Percentiles rank a stretch among this genome's conserved stretches.
These are phyloP conservation scores for Plasmodium reichenowi DNA, from an alignment of 169 alveolate species.

Conservation along the genomic window DNA sequence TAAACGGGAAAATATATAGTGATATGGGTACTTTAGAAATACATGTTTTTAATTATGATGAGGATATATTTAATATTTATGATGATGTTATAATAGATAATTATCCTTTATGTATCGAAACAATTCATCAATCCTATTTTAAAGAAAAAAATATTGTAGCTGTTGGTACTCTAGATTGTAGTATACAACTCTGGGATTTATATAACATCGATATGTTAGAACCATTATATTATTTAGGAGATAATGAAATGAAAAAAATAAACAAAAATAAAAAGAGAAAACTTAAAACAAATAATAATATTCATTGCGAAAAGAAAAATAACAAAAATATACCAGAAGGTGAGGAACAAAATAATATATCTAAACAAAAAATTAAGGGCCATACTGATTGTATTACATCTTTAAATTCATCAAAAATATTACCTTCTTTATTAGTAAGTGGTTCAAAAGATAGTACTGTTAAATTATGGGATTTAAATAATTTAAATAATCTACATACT, in stretches of 20 bases:
- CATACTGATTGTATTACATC: slow-evolving; percentile 60
- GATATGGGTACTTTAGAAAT: slow-evolving; percentile 64
- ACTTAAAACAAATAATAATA: not conserved
- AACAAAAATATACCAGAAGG: not conserved
- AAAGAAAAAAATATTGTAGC: slow-evolving; percentile 31
- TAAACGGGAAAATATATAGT: slow-evolving; percentile 49
- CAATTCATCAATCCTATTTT: slow-evolving; percentile 13
- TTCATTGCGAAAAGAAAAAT: not conserved
- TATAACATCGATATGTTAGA: slow-evolving; percentile 26
- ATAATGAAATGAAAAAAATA: not conserved
- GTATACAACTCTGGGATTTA: slow-evolving; percentile 59
- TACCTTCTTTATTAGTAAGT: slow-evolving; percentile 37
- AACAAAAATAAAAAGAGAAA: not conserved
- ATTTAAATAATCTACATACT: slow-evolving; percentile 9
- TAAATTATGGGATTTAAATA: slow-evolving; percentile 60
- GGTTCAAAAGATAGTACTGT: slow-evolving; percentile 61
- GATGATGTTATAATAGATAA: slow-evolving; percentile 61
- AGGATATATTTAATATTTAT: slow-evolving; percentile 45
- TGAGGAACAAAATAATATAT: not conserved
- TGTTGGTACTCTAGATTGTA: slow-evolving; percentile 32
- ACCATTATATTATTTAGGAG: slow-evolving; percentile 47
- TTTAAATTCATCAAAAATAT: slow-evolving; percentile 28
- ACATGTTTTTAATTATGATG: slow-evolving; percentile 53
- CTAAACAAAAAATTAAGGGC: slow-evolving; percentile 15
- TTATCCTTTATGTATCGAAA: slow-evolving; percentile 41